A percentile compares a stretch with the other conserved stretches of the same genome.
Evolutionary conservation across 2,329 filamentous ascomycete species (phyloP).

Genomic region (Drechslerella stenobrocha): DNA sequence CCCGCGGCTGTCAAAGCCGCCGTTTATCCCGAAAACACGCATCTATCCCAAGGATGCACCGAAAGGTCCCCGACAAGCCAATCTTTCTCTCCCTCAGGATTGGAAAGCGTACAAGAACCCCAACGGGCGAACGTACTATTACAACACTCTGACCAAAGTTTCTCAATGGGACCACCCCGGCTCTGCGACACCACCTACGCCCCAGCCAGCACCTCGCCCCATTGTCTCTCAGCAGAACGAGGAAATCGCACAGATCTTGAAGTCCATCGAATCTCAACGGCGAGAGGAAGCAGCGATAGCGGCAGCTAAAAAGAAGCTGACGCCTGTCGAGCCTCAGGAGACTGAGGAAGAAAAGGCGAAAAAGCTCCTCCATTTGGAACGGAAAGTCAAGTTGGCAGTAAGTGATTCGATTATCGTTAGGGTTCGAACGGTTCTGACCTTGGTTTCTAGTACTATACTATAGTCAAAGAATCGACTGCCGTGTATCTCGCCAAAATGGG

Average conservation of each 20-base stretch:
- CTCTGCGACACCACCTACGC: slow-evolving; percentile 14
- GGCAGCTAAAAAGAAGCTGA: slow-evolving; percentile 11
- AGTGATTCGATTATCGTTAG: slow-evolving; percentile 3
- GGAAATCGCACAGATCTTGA: slow-evolving; percentile 13
- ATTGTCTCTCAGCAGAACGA: slow-evolving; percentile 20
- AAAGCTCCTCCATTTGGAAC: slow-evolving; percentile 23
- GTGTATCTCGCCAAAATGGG: slow-evolving; percentile 39
- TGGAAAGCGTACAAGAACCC: slow-evolving; percentile 34
- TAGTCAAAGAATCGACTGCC: slow-evolving; percentile 45
- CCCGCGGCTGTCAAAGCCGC: slow-evolving; percentile 28
- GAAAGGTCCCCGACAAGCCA: slow-evolving; percentile 22
- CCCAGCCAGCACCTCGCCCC: slow-evolving; percentile 1
- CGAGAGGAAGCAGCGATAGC: slow-evolving; percentile 18
- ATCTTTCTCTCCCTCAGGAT: slow-evolving; percentile 18
- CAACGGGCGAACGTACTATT: slow-evolving; percentile 34
- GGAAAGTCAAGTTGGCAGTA: slow-evolving; percentile 41
- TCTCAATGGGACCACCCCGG: slow-evolving; percentile 40
- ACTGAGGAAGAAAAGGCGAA: slow-evolving; percentile 30
- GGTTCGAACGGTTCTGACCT: not conserved
- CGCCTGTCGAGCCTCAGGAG: slow-evolving; percentile 23
- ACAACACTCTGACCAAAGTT: slow-evolving; percentile 17
- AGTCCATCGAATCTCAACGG: slow-evolving; percentile 16
- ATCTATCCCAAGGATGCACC: slow-evolving; percentile 41
- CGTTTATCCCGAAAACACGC: slow-evolving; percentile 27
- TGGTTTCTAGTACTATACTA: slow-evolving; percentile 45